These are phyloP conservation scores for Tuber brumale DNA, from an alignment of 495 filamentous ascomycete genomes.

Conservation along the genomic window DNA sequence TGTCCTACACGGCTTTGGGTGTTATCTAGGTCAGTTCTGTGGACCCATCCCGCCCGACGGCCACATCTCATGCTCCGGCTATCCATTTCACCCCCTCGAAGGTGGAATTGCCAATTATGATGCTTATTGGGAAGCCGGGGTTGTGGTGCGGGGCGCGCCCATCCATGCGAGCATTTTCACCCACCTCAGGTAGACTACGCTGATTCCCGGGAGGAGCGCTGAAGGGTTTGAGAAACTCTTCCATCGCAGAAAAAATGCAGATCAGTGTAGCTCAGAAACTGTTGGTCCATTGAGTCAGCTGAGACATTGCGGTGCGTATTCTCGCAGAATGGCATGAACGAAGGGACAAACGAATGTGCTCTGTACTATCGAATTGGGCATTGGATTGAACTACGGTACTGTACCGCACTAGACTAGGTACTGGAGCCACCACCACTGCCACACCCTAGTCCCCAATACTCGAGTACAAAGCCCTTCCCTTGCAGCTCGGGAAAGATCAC, in stretches of 20 bases:
- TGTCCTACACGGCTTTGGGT: no score
- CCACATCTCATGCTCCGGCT: conserved; percentile 17
- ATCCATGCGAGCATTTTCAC: neutral
- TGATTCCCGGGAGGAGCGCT: neutral
- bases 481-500: neutral
- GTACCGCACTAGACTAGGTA: no score
- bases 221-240: neutral
- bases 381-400: no score
- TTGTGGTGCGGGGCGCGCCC: neutral
- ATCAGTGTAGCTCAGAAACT: neutral
- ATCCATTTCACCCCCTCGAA: conserved; percentile 21
- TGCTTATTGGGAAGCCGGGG: neutral
- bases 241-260: neutral
- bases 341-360: neutral
- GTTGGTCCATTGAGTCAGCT: neutral
- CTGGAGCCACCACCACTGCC: neutral
- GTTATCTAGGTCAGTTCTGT: no score
- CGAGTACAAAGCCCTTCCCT: neutral
- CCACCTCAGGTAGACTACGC: neutral
- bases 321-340: neutral
- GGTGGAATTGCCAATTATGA: conserved; percentile 3
- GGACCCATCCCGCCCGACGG: no score
- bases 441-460: neutral
- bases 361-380: no score
- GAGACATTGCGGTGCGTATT: neutral